Base-by-base conservation (phyloP, 352 stramenopile species). In the Pythium coloratum region DNA sequence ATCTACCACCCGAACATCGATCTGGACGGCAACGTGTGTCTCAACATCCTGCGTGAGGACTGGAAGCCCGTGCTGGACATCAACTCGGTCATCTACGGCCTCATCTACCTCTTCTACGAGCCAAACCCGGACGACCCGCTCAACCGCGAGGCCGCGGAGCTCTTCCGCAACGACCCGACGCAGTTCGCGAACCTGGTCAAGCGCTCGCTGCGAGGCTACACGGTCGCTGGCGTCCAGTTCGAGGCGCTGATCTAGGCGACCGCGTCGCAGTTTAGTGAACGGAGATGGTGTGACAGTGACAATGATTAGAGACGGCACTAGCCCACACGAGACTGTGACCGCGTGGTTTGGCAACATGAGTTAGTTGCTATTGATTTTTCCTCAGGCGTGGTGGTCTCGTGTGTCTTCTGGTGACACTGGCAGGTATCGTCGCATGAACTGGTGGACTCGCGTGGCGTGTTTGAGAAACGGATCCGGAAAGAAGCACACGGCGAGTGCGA, bases 51-150 rank as follows among this genome's bases (percentile, higher is more conserved):
- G 56, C 88, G 97, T 49, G 96, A 99, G 71, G 97, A 99, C 89
- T 99, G 97, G 97, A 99, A 99, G 75, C 97, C 84, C 20, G 97
- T 99, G 54, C 80, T 99, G 67, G 97, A 99, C 81, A 99, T 99
- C 76, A 99, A 99, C 81, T 95, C 96, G 24, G 97, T 99, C 72
- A 99, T 99, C 77, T 99, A 99, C 80, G 96, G 97, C 53, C 79
- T 99, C 50, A 99, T 99, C 82, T 99, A 99, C 76, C 81, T 99
- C 49, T 99, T 99, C 82, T 99, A 99, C 79, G 97, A 99, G 75
- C 97, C 97, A 40, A 99, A 99, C 83, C 96, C 97, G 30, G 96
- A 99, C 76, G 97, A 99, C 75, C 97, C 97, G 28, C 86, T 99
- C 53, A 99, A 99, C 87, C 80, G 87, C 82, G 86, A 99, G 80